Base-by-base conservation (phyloP, 306 rosid genomes). In the Inga leiocalycina region DNA sequence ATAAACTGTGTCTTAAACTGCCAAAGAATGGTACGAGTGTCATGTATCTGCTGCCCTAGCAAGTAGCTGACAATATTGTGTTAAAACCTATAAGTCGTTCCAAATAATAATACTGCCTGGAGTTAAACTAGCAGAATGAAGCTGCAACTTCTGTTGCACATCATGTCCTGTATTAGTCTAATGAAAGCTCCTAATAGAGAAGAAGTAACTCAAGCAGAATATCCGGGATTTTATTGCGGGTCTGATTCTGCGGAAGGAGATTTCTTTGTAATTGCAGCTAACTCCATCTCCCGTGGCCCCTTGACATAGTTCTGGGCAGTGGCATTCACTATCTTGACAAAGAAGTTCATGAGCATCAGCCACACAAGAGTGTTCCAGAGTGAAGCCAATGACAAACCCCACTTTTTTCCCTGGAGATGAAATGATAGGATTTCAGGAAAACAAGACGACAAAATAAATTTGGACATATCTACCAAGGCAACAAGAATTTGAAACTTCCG, bases 271-370 rank as follows among this genome's bases (percentile, higher is more conserved):
- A 80, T 79, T 17, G 78, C 93, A 20, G 91, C 89, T 62, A 87
- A 17, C 76, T 97, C 94, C 49, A 39, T 19, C 8, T 90, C 97
- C 59, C 88, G 97, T 84, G 91, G 92, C 74, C 90, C 84, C 91
- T 88, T 92, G 88, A 93, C 88, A 88, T 89, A 84, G 69, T 89
- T 86, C 87, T 97, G 98, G 3, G 99, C 97, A 37, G 95, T 97
- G 79, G 98, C 82, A 84, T 86, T 92, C 86, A 94, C 96, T 86
- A 97, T 92, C 97, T 94, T 92, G 80, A 92, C 82, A 65, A 91
- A 92, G 88, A 92, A 97, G 91, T 97, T 94, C 90, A 94, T 68
- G 61, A 97, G 95, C 99, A 97, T 94, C 70, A 97, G 93, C 99
- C 98, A 97, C 52, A 97, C 99, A 74, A 97, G n/a, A 14, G 95